Conservation (phyloP, 257 asterid species). For the Forsythia suspensa region DNA sequence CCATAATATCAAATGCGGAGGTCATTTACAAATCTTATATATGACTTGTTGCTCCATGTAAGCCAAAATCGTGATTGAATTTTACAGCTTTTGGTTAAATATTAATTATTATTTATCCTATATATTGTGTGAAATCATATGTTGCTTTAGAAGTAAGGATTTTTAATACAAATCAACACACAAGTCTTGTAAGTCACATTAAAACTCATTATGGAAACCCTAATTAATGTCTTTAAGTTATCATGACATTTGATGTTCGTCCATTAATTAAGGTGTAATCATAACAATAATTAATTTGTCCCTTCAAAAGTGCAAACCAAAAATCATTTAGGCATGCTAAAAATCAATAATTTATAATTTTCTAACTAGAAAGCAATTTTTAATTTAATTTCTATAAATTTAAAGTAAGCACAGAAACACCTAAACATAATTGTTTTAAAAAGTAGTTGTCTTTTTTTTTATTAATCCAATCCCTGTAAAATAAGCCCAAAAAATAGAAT, state of each 20-base stretch:
- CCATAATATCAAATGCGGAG: no score
- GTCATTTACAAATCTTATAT: no score
- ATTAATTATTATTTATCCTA: not conserved
- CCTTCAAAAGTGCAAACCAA: slow-evolving; percentile 13
- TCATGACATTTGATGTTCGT: slow-evolving; percentile 7
- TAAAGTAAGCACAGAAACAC: no score
- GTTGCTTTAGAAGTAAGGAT: slow-evolving; percentile 39
- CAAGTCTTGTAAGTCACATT: slow-evolving; percentile 15
- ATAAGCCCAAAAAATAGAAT: no score
- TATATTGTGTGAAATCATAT: not conserved
- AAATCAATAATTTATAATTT: slow-evolving; percentile 2
- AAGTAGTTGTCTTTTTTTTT: no score
- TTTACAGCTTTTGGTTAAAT: no score
- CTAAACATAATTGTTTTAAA: no score
- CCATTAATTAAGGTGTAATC: slow-evolving; percentile 19
- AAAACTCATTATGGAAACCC: slow-evolving; percentile 10
- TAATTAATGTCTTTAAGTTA: not conserved
- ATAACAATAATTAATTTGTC: slow-evolving; percentile 17
- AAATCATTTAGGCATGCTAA: slow-evolving; percentile 14
- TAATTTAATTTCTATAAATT: no score
- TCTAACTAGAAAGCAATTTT: not conserved
- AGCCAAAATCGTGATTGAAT: not conserved
- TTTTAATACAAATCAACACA: slow-evolving; percentile 18
- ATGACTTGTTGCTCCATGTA: not conserved
- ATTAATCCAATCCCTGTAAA: no score